phyloP scores from a whole-genome alignment of 2,329 filamentous ascomycete genomes.

The Botrytis cinerea region DNA sequence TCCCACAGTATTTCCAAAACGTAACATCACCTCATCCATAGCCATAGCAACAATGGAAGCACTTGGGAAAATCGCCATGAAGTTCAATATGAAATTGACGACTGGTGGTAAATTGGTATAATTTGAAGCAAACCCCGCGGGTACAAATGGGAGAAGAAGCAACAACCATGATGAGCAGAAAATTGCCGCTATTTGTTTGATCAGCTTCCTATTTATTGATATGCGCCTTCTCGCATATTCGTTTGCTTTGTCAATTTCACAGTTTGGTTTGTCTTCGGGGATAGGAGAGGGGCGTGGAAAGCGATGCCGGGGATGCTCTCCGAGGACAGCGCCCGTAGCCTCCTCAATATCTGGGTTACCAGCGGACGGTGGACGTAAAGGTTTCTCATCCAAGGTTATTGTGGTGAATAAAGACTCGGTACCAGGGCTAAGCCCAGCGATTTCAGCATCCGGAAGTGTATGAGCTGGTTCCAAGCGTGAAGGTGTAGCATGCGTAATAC shows the following conservation, averaged over 20 bases:
- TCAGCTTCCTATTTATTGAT: neutral
- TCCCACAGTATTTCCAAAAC: constrained; percentile 78
- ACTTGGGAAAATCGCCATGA: constrained; percentile 84
- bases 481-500: neutral
- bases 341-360: neutral
- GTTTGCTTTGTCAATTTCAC: neutral
- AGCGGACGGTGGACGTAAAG: neutral
- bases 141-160: constrained; percentile 72
- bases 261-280: neutral
- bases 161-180: constrained; percentile 83
- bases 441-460: neutral
- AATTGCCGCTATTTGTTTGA: constrained; percentile 45
- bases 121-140: constrained; percentile 72
- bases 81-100: constrained; percentile 81
- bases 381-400: neutral
- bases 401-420: neutral
- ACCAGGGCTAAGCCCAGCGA: neutral
- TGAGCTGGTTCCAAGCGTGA: neutral
- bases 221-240: neutral
- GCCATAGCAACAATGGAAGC: constrained; percentile 83
- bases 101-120: constrained; percentile 60
- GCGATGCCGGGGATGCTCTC: neutral
- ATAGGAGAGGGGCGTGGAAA: neutral
- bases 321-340: too few species aligned
- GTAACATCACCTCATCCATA: constrained; percentile 81